Conservation (phyloP, 2,329 filamentous ascomycete species). For the Xylariaceae sp. region DNA sequence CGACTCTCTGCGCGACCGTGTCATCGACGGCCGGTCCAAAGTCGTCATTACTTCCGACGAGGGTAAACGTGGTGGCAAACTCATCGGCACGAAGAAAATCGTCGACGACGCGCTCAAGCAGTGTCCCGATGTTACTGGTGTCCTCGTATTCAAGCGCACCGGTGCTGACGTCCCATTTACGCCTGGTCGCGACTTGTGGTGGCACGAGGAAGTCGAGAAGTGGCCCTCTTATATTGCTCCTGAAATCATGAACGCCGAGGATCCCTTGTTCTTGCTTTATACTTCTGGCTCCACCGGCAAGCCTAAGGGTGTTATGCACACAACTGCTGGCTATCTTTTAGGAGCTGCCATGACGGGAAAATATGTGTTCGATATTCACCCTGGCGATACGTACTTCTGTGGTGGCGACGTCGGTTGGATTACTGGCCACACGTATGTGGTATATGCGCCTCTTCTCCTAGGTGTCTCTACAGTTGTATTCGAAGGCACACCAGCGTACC, state of each 20-base stretch:
- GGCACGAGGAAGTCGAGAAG: slow-evolving; percentile 98
- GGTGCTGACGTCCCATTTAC: slow-evolving; percentile 93
- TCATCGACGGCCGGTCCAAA: slow-evolving; percentile 87
- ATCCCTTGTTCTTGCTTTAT: slow-evolving; percentile 96
- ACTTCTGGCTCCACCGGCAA: slow-evolving; percentile 98
- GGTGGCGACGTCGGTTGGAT: slow-evolving; percentile 99
- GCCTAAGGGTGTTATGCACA: slow-evolving; percentile 99
- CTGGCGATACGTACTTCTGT: slow-evolving; percentile 93
- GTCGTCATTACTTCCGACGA: slow-evolving; percentile 97
- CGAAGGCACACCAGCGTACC: slow-evolving; percentile 96
- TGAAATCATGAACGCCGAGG: slow-evolving; percentile 88
- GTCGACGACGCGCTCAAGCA: slow-evolving; percentile 97
- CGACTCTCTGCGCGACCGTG: slow-evolving; percentile 93
- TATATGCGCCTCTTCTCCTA: slow-evolving; percentile 91
- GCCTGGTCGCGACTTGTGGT: slow-evolving; percentile 88
- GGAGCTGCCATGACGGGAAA: slow-evolving; percentile 94
- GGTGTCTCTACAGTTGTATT: slow-evolving; percentile 96
- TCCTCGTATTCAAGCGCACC: slow-evolving; percentile 93
- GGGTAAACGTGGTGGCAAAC: slow-evolving; percentile 95
- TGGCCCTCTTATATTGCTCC: slow-evolving; percentile 92
- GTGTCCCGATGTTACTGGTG: slow-evolving; percentile 84
- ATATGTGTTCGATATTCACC: slow-evolving; percentile 98
- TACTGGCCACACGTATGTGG: slow-evolving; percentile 97
- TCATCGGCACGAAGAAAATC: slow-evolving; percentile 98
- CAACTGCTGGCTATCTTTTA: slow-evolving; percentile 91